Evolutionary conservation across 495 filamentous ascomycete species (phyloP), one percentile per base, ranked within the genome.

Genomic region (Hyaloscypha hepaticicola): DNA sequence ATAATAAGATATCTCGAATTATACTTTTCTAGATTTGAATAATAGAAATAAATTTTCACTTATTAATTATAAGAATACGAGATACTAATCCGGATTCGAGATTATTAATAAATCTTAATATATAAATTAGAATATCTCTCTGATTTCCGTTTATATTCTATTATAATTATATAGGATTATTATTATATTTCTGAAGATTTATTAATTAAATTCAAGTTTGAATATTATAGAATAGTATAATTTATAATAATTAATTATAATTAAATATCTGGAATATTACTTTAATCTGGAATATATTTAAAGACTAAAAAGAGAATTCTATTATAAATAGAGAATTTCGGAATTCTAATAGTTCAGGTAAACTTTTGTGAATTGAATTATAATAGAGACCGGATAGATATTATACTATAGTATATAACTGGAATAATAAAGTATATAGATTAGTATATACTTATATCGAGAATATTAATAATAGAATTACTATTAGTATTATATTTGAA

Each of bases 1-100:
- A 55, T 77, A 77, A 60, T 79, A 77, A 14, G 73, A 70, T 2
- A 70, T 78, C 52, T 69, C 69, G 14, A 79, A 66, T 59, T 79
- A 76, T 24, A 69, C 57, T 31, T 67, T 65, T 14, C 72, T 76
- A 5, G 77, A 77, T 55, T 69, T 72, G 3, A 79, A 60, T 4
- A 65, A 24, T 3, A 48, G 50, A 5, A 72, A 72, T 26, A 75
- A 58, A 16, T 29, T 62, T 3, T 62, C 64, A 24, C 63, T 70
- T 41, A 75, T 60, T 7, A 68, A 66, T 29, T 68, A 59, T 11
- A 77, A 58, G 11, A 71, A 66, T 5, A 67, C 63, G 9, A 77
- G 66, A 58, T 77, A 73, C 19, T 56, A 66, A 5, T 70, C 61
- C 16, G 71, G 60, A 26, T 61, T 51, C n/a, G 71, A 50, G 19